Evolutionary conservation across 495 filamentous ascomycete species (phyloP).

Genomic region (Corynascus novoguineensis): DNA sequence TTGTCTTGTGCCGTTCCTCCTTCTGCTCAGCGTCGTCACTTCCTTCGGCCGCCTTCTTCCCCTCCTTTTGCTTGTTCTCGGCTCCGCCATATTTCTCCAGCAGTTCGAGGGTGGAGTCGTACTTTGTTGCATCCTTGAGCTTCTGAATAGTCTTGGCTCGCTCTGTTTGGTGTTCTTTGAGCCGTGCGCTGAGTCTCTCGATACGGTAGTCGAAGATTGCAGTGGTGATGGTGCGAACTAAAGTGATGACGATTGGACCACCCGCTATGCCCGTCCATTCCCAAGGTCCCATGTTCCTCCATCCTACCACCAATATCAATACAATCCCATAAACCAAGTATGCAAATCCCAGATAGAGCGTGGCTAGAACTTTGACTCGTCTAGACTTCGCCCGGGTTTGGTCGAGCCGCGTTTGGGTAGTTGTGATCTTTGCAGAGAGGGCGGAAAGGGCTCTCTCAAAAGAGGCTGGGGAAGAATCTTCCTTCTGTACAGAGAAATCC

Average conservation of each 20-base stretch:
- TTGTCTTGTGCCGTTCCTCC: constrained; percentile 18
- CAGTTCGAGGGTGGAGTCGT: constrained; percentile 87
- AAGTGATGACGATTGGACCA: constrained; percentile 75
- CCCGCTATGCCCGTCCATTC: constrained; percentile 75
- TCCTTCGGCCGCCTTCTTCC: constrained; percentile 28
- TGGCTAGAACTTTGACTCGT: constrained; percentile 79
- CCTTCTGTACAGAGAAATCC: constrained; percentile 48
- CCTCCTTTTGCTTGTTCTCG: constrained; percentile 42
- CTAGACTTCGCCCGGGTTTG: constrained; percentile 62
- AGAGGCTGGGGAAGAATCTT: constrained; percentile 77
- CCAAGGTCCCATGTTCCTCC: constrained; percentile 64
- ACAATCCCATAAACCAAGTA: constrained; percentile 83
- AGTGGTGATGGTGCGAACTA: constrained; percentile 52
- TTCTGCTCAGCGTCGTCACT: constrained; percentile 20
- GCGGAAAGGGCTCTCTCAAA: constrained; percentile 87
- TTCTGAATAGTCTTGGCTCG: constrained; percentile 84
- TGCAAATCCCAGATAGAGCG: constrained; percentile 80
- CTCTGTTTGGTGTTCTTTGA: constrained; percentile 70
- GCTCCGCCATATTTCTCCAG: constrained; percentile 87
- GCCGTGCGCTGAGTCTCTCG: constrained; percentile 54
- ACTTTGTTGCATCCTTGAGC: constrained; percentile 89
- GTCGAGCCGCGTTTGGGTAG: constrained; percentile 65
- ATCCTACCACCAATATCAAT: constrained; percentile 76
- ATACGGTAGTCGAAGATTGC: constrained; percentile 80
- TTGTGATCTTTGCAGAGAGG: constrained; percentile 73